phyloP scores from a whole-genome alignment of 805 yeast species.

The Wickerhamia fluorescens region DNA sequence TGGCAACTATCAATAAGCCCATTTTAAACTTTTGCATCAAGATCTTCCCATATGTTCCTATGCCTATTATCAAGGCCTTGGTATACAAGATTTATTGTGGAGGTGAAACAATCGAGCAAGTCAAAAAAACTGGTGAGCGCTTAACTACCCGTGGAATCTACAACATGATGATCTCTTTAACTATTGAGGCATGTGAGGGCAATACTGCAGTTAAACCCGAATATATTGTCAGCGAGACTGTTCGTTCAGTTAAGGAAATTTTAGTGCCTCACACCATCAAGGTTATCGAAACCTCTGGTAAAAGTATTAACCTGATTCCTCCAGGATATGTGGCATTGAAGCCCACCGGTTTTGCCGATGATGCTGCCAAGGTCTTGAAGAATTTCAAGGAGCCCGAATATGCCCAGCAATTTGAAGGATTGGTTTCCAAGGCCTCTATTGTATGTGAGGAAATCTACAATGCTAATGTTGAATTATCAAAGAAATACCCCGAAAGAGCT shows the following conservation, averaged over 20 bases:
- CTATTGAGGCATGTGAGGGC: slow-evolving; percentile 91
- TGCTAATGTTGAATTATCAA: slow-evolving; percentile 44
- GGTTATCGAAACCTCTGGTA: slow-evolving; percentile 39
- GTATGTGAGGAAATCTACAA: slow-evolving; percentile 52
- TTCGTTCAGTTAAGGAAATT: slow-evolving; percentile 58
- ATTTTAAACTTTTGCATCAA: slow-evolving; percentile 55
- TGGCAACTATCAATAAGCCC: slow-evolving; percentile 59
- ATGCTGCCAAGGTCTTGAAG: slow-evolving; percentile 68
- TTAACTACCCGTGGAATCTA: slow-evolving; percentile 70
- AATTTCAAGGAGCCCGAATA: slow-evolving; percentile 45
- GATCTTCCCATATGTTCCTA: slow-evolving; percentile 69
- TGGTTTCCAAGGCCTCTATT: slow-evolving; percentile 59
- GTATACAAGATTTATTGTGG: slow-evolving; percentile 87
- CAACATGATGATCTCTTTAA: slow-evolving; percentile 92
- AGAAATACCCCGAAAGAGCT: slow-evolving; percentile 52
- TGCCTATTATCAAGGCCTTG: slow-evolving; percentile 57
- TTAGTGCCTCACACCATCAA: slow-evolving; percentile 64
- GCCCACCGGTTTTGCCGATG: slow-evolving; percentile 80
- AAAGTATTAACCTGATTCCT: slow-evolving; percentile 60
- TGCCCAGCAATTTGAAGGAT: slow-evolving; percentile 40
- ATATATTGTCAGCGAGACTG: slow-evolving; percentile 56
- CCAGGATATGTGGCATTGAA: slow-evolving; percentile 91
- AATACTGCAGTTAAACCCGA: slow-evolving; percentile 52
- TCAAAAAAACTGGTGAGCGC: slow-evolving; percentile 60
- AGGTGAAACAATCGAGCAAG: slow-evolving; percentile 71